These are phyloP conservation scores for Geotrichum reessii DNA, from an alignment of 1,139 yeast species.

Conservation along the genomic window DNA sequence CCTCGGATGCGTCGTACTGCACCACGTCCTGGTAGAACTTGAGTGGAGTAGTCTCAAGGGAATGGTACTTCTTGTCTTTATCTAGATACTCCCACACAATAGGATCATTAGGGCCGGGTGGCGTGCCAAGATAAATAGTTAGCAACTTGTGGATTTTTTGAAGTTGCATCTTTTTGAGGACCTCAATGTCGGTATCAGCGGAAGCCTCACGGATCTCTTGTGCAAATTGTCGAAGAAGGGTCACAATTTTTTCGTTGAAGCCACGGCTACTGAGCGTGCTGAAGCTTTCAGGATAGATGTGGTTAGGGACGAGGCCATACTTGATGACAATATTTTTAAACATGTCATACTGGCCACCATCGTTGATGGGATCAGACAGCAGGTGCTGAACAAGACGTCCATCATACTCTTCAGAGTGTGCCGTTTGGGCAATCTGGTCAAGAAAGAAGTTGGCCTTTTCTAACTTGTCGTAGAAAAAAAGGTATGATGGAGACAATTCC, in stretches of 20 bases:
- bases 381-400: conserved; percentile 62
- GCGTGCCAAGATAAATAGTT: conserved; percentile 64
- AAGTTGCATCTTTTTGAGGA: conserved; percentile 48
- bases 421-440: conserved; percentile 64
- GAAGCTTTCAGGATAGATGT: conserved; percentile 63
- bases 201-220: conserved; percentile 52
- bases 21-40: conserved; percentile 56
- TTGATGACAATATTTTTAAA: conserved; percentile 65
- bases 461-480: conserved; percentile 68
- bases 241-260: conserved; percentile 56
- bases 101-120: conserved; percentile 64
- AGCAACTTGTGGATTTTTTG: conserved; percentile 58
- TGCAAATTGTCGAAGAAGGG: conserved; percentile 71
- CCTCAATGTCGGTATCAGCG: conserved; percentile 32
- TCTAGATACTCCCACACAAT: conserved; percentile 72
- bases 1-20: conserved; percentile 46
- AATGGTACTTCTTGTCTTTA: conserved; percentile 59
- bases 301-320: conserved; percentile 73
- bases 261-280: conserved; percentile 55
- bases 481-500: conserved; percentile 66
- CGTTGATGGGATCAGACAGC: conserved; percentile 58
- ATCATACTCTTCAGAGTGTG: conserved; percentile 49
- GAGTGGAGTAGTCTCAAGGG: conserved; percentile 53
- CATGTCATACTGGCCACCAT: conserved; percentile 89
- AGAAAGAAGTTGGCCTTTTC: conserved; percentile 72